Conservation (phyloP, 1,284 basidiomycete genomes). For the Meripilus lineatus region DNA sequence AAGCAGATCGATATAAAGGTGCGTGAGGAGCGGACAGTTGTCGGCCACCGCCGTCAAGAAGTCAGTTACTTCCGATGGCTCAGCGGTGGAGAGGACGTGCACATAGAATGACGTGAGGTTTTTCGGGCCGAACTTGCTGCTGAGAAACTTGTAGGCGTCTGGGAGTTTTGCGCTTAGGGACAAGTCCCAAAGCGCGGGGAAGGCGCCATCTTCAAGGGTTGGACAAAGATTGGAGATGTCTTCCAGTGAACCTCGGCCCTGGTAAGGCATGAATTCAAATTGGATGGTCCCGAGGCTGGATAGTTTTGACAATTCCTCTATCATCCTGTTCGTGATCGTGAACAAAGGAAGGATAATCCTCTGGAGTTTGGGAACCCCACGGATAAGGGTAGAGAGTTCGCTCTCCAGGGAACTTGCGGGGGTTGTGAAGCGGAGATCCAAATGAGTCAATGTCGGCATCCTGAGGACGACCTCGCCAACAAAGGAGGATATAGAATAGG, state of each 20-base stretch:
- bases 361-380: constrained; percentile 39
- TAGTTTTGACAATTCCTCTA: constrained; percentile 42
- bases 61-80: constrained; percentile 34
- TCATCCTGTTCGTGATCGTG: constrained; percentile 39
- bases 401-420: constrained; percentile 34
- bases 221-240: constrained; percentile 44
- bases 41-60: constrained; percentile 41
- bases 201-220: constrained; percentile 40
- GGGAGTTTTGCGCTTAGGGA: constrained; percentile 39
- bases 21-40: constrained; percentile 40
- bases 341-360: constrained; percentile 48
- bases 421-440: constrained; percentile 38
- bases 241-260: constrained; percentile 36
- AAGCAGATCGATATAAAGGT: constrained; percentile 32
- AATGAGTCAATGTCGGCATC: constrained; percentile 42
- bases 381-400: constrained; percentile 32
- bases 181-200: constrained; percentile 50
- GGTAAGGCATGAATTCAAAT: constrained; percentile 40
- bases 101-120: constrained; percentile 48
- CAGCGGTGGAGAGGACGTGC: constrained; percentile 39
- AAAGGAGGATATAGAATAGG: constrained; percentile 28
- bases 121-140: constrained; percentile 37
- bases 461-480: constrained; percentile 47
- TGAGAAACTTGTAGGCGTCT: constrained; percentile 43
- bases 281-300: constrained; percentile 42